Conservation (phyloP, 805 yeast species). For the Yamadazyma philogaea region DNA sequence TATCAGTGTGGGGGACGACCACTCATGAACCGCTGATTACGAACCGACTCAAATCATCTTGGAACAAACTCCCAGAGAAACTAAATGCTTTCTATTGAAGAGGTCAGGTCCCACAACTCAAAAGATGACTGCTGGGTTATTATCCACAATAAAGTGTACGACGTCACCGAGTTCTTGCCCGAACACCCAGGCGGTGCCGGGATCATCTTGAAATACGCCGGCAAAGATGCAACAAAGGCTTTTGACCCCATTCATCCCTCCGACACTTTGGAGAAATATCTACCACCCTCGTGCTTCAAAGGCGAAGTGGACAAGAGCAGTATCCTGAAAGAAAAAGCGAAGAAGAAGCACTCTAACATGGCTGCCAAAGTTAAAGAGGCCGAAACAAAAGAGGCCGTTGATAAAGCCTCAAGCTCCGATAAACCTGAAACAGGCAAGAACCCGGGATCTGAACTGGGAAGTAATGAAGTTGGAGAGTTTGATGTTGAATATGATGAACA, state of each 20-base stretch:
- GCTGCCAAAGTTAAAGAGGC: background rate
- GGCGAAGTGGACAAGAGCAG: conserved; percentile 30
- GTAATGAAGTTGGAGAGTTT: conserved; percentile 31
- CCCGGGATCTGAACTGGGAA: background rate
- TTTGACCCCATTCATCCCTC: conserved; percentile 90
- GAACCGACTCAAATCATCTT: background rate
- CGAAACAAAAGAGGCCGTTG: background rate
- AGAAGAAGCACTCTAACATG: background rate
- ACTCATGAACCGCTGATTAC: background rate
- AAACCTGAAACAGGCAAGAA: background rate
- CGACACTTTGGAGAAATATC: conserved; percentile 71
- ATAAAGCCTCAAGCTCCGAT: background rate
- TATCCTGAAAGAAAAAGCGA: conserved; percentile 1
- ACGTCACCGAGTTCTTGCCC: conserved; percentile 60
- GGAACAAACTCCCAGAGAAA: background rate
- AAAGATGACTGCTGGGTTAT: conserved; percentile 79
- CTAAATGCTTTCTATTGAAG: conserved; percentile 19
- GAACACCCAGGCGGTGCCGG: conserved; percentile 63
- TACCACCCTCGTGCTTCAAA: conserved; percentile 42
- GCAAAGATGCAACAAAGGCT: conserved; percentile 64
- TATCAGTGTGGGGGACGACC: conserved; percentile 8
- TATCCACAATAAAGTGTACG: conserved; percentile 74
- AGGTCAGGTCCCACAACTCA: conserved; percentile 46
- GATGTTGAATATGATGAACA: conserved; percentile 45
- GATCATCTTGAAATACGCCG: conserved; percentile 51